Evolutionary conservation across 495 filamentous ascomycete genomes (phyloP), one percentile per base, ranked within the genome.

Genomic region (Daldinia concentrica): DNA sequence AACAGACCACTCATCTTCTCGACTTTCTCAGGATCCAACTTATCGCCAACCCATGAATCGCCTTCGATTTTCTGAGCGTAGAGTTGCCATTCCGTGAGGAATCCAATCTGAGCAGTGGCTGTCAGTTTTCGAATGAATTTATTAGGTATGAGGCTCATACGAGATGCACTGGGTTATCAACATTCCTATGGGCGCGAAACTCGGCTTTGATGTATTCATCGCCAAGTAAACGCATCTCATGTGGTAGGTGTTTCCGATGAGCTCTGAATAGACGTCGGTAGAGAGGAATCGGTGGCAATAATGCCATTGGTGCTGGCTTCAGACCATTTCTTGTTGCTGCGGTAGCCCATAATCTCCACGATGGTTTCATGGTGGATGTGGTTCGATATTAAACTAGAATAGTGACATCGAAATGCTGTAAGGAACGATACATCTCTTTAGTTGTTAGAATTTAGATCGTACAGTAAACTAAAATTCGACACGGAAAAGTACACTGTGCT

Each of bases 31-130:
- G 85, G 84, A 54, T 98, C 94, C 76, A 97, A 77, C 73, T 88
- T 92, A 63, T 90, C 93, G 0, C 89, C 94, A 37, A 81, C 80
- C 94, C 95, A 98, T 0, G 85, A 78, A 45, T 96, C 90, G 0
- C 94, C 93, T 73, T 98, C 95, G 17, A 99, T 76, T 71, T 90
- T 87, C 78, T 99, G 95, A 9, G 92, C 94, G 75, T 98, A 99
- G 32, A 91, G 78, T 77, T 98, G 95, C 95, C 95, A 99, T 80
- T 98, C 94, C 0, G 92, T 95, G 73, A 98, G 83, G 76, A 99
- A 99, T 3, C 95, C 95, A 69, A 98, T 91, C 94, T 97, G 61
- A 39, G 36, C 17, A 3, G 58, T 36, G 4, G 34, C 0, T 12
- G 37, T 60, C 15, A 27, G n/a, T 59, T 32, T 50, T 6, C 1